phyloP scores from a whole-genome alignment of 2,329 filamentous ascomycete genomes.

The Claviceps sorghi region DNA sequence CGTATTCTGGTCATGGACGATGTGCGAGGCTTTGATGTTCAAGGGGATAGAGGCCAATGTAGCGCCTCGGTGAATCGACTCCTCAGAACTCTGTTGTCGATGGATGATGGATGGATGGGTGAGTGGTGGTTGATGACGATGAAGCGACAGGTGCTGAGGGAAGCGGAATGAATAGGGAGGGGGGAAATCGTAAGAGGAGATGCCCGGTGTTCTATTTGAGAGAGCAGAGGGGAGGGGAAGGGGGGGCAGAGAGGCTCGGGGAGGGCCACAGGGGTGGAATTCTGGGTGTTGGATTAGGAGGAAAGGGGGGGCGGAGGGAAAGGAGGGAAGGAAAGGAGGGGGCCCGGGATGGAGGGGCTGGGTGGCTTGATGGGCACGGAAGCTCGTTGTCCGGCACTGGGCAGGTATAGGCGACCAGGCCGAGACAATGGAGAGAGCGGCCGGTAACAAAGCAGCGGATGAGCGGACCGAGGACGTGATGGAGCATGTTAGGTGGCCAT shows the following conservation, averaged over 20 bases:
- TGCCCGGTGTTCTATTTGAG: slow-evolving; percentile 6
- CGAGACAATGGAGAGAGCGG: neutral
- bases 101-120: slow-evolving; percentile 12
- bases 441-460: neutral
- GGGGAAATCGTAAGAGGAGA: slow-evolving; percentile 11
- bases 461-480: neutral
- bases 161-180: slow-evolving; percentile 11
- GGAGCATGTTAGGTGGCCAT: slow-evolving; percentile 1
- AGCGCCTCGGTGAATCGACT: slow-evolving; percentile 14
- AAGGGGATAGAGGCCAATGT: slow-evolving; percentile 15
- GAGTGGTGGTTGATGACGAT: slow-evolving; percentile 6
- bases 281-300: slow-evolving; percentile 9
- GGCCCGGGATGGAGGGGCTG: slow-evolving; percentile 11
- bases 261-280: slow-evolving; percentile 4
- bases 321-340: slow-evolving; percentile 9
- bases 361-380: slow-evolving; percentile 17
- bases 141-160: slow-evolving; percentile 11
- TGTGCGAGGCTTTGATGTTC: slow-evolving; percentile 16
- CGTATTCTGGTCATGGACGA: slow-evolving; percentile 28
- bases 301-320: slow-evolving; percentile 9
- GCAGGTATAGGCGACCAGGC: neutral
- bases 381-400: slow-evolving; percentile 4
- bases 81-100: slow-evolving; percentile 12
- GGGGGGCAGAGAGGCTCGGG: slow-evolving; percentile 2
- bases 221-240: slow-evolving; percentile 7